phyloP scores from a whole-genome alignment of 352 stramenopile genomes.

The Aphanomyces astaci region DNA sequence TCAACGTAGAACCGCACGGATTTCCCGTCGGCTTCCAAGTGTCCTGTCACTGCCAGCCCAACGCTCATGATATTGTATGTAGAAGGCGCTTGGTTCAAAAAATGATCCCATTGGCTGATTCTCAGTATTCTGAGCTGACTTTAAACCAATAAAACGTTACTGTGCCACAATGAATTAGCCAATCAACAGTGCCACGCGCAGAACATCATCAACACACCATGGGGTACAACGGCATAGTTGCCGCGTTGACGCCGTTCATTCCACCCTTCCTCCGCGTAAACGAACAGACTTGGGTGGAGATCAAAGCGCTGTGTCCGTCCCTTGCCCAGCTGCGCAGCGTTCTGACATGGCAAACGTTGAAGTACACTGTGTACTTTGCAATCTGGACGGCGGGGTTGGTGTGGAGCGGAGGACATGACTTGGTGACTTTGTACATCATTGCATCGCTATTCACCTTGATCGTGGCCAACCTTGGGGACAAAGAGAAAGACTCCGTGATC shows the following conservation, averaged over 20 bases:
- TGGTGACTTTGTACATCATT: constrained; percentile 33
- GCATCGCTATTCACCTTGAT: constrained; percentile 54
- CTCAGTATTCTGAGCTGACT: no score
- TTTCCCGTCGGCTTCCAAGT: constrained; percentile 12
- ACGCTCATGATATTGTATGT: no score
- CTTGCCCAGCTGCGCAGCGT: constrained; percentile 22
- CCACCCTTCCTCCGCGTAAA: constrained; percentile 73
- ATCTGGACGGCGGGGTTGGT: constrained; percentile 43
- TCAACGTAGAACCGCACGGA: constrained; percentile 21
- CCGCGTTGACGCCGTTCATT: constrained; percentile 78
- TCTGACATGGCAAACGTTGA: neutral
- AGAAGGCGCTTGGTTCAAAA: no score
- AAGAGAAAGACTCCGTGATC: constrained; percentile 15
- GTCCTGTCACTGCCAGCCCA: constrained; percentile 7
- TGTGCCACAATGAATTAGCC: no score
- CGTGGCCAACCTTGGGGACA: constrained; percentile 20
- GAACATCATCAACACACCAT: neutral
- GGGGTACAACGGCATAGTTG: constrained; percentile 25
- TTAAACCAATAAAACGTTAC: no score
- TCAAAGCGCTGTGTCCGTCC: constrained; percentile 26
- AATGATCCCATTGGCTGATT: no score
- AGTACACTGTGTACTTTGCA: constrained; percentile 21
- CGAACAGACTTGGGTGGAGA: constrained; percentile 49
- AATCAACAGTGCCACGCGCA: neutral
- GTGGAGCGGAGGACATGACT: constrained; percentile 35